Conservation (phyloP, 2,329 filamentous ascomycete genomes). For the Xylaria polymorpha region DNA sequence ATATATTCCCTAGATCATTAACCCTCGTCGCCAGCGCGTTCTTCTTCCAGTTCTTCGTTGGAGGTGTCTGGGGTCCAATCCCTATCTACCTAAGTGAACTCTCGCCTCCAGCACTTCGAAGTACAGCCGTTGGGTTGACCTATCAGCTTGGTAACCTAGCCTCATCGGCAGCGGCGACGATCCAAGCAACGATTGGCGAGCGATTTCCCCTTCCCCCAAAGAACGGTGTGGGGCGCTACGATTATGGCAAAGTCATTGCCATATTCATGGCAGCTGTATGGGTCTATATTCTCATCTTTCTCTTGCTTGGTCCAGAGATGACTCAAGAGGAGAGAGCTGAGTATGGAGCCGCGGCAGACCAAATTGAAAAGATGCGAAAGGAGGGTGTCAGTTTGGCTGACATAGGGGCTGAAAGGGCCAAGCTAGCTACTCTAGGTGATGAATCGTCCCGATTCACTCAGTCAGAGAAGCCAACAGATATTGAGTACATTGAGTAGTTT, state of each 20-base stretch:
- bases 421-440: slow-evolving; percentile 10
- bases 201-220: slow-evolving; percentile 35
- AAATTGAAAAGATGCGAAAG: slow-evolving; percentile 39
- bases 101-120: slow-evolving; percentile 36
- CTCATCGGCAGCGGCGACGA: slow-evolving; percentile 37
- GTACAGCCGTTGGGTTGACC: slow-evolving; percentile 34
- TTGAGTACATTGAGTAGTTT: slow-evolving; percentile 29
- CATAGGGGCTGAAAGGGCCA: slow-evolving; percentile 35
- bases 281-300: slow-evolving; percentile 33
- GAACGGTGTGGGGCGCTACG: slow-evolving; percentile 35
- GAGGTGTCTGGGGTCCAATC: slow-evolving; percentile 36
- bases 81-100: slow-evolving; percentile 39
- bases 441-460: slow-evolving; percentile 6
- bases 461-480: slow-evolving; percentile 32
- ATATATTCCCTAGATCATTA: slow-evolving; percentile 34
- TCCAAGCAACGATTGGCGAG: slow-evolving; percentile 39
- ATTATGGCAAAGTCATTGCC: slow-evolving; percentile 39
- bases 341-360: slow-evolving; percentile 26
- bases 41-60: slow-evolving; percentile 35
- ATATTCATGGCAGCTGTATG: slow-evolving; percentile 36
- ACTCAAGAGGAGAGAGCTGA: slow-evolving; percentile 41
- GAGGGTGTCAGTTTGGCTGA: slow-evolving; percentile 36
- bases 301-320: slow-evolving; percentile 40
- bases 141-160: slow-evolving; percentile 41
- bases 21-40: slow-evolving; percentile 32